Percentiles rank a stretch among this genome's conserved stretches.
Conservation (phyloP, 768 basidiomycete genomes). For the Serendipita sp. region DNA sequence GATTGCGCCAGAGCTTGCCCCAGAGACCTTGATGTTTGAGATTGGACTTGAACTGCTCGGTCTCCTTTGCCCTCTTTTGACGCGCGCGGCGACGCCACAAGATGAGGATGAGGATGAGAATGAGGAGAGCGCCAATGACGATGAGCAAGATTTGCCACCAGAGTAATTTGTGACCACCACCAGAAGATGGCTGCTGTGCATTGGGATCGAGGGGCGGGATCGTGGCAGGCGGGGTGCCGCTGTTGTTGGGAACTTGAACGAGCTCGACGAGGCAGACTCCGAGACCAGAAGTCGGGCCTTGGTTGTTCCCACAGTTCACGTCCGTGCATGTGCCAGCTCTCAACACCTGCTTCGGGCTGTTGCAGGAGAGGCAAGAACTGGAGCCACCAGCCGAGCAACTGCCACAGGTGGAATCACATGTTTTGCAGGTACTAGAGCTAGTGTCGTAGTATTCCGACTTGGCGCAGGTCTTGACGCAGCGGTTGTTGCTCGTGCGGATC, state of each 20-base stretch:
- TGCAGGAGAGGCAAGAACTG: slow-evolving; percentile 57
- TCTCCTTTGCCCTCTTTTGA: slow-evolving; percentile 49
- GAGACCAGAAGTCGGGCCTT: slow-evolving; percentile 46
- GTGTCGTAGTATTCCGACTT: slow-evolving; percentile 57
- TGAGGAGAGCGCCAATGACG: slow-evolving; percentile 64
- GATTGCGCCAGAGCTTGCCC: slow-evolving; percentile 2
- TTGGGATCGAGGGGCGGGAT: slow-evolving; percentile 12
- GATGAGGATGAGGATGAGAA: slow-evolving; percentile 49
- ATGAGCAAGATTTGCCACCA: slow-evolving; percentile 85
- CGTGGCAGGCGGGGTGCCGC: slow-evolving; percentile 36
- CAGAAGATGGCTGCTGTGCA: slow-evolving; percentile 17
- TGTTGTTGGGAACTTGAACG: slow-evolving; percentile 38
- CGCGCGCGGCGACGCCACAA: slow-evolving; percentile 55
- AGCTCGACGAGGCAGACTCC: slow-evolving; percentile 67
- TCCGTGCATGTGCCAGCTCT: slow-evolving; percentile 46
- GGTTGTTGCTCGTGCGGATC: slow-evolving; percentile 41
- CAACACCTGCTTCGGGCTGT: slow-evolving; percentile 44
- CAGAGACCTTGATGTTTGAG: slow-evolving; percentile 2
- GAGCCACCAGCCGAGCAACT: slow-evolving; percentile 59
- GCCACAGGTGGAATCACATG: slow-evolving; percentile 62
- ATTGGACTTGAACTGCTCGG: slow-evolving; percentile 33
- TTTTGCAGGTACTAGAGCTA: slow-evolving; percentile 43
- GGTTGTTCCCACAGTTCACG: slow-evolving; percentile 40
- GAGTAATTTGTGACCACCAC: slow-evolving; percentile 17
- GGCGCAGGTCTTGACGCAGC: slow-evolving; percentile 65